phyloP scores from a whole-genome alignment of 768 basidiomycete genomes.

The Tricholomella constricta region DNA sequence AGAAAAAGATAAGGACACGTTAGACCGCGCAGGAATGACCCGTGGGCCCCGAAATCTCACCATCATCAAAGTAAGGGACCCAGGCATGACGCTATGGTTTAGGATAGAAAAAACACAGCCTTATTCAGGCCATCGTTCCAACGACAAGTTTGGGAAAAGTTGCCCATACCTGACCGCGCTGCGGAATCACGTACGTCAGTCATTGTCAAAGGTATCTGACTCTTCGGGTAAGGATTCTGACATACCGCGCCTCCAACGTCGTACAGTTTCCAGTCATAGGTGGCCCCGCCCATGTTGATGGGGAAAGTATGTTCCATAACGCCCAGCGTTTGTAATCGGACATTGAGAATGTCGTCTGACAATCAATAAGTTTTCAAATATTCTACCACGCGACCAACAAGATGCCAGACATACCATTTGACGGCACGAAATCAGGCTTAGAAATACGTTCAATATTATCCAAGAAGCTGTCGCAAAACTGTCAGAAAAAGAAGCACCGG shows the following conservation, averaged over 20 bases:
- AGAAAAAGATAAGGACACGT: background rate
- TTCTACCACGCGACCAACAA: conserved; percentile 1
- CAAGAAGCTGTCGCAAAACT: conserved; percentile 57
- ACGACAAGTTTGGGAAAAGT: background rate
- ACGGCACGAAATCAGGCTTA: conserved; percentile 69
- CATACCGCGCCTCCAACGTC: conserved; percentile 84
- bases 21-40: background rate
- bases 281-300: conserved; percentile 60
- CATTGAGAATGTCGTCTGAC: conserved; percentile 75
- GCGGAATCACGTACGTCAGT: conserved; percentile 3
- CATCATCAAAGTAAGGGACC: conserved; percentile 87
- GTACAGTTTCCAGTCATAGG: conserved; percentile 77
- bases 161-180: conserved; percentile 63
- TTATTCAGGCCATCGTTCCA: background rate
- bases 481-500: background rate
- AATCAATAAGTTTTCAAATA: background rate
- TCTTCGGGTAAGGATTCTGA: conserved; percentile 16
- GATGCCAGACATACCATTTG: conserved; percentile 50
- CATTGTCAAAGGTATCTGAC: conserved; percentile 6
- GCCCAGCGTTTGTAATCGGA: conserved; percentile 79
- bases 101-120: background rate
- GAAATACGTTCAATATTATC: conserved; percentile 65
- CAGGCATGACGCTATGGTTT: conserved; percentile 67
- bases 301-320: conserved; percentile 77
- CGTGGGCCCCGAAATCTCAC: conserved; percentile 42